Evolutionary conservation across 805 yeast genomes (phyloP).

Genomic region (Wickerhamiella brachini): DNA sequence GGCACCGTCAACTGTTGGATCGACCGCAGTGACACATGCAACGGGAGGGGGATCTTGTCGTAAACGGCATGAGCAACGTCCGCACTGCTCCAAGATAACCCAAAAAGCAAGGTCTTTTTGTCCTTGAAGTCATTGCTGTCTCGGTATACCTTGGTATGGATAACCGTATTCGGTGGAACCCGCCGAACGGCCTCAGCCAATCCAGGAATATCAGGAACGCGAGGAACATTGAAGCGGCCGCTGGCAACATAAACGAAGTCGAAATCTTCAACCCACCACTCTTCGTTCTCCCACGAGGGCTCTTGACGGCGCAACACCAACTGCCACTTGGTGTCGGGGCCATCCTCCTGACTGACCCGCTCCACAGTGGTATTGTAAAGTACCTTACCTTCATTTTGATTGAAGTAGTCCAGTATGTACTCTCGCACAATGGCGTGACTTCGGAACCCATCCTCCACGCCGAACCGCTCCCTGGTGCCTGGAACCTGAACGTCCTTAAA

Average conservation of each 20-base stretch:
- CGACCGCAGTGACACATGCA: constrained; percentile 13
- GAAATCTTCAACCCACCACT: constrained; percentile 9
- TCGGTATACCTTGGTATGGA: constrained; percentile 26
- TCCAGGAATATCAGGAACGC: constrained; percentile 21
- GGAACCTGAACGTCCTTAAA: constrained; percentile 5
- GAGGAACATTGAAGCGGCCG: constrained; percentile 21
- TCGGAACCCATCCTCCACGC: constrained; percentile 10
- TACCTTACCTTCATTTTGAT: constrained; percentile 4
- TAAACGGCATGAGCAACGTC: constrained; percentile 16
- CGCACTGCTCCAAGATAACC: constrained; percentile 16
- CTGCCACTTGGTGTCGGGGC: constrained; percentile 7
- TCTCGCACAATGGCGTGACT: constrained; percentile 9
- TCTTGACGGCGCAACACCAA: constrained; percentile 1
- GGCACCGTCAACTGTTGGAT: constrained; percentile 11
- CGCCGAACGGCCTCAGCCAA: constrained; percentile 7
- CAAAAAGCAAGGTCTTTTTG: constrained; percentile 23
- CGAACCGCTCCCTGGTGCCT: constrained; percentile 7
- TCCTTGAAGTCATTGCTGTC: constrained; percentile 14
- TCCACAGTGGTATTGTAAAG: constrained; percentile 7
- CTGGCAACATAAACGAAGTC: constrained; percentile 17
- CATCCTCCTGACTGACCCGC: constrained; percentile 6
- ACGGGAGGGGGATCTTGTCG: constrained; percentile 14
- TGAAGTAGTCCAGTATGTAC: constrained; percentile 6
- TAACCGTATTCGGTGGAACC: constrained; percentile 19
- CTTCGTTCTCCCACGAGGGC: constrained; percentile 1